phyloP scores from a whole-genome alignment of 2,329 filamentous ascomycete species.

The Epichloe glyceriae region DNA sequence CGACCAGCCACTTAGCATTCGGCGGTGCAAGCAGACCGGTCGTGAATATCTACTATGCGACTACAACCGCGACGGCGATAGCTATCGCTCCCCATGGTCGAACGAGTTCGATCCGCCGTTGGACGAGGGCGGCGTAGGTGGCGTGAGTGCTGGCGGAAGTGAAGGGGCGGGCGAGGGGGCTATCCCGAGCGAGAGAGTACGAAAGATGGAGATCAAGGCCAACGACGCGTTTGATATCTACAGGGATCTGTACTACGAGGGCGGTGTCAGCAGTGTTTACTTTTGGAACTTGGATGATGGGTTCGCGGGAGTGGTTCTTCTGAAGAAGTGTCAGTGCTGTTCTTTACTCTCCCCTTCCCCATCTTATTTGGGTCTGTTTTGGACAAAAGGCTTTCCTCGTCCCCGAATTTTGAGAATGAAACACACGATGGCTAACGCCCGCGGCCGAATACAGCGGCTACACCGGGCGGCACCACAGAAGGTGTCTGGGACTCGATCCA shows the following conservation, averaged over 20 bases:
- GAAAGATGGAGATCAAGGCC: constrained; percentile 85
- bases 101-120: constrained; percentile 95
- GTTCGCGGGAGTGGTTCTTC: constrained; percentile 85
- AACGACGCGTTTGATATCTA: constrained; percentile 98
- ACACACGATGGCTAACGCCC: not conserved
- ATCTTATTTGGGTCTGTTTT: not conserved
- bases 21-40: constrained; percentile 75
- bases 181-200: constrained; percentile 76
- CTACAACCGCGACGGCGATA: constrained; percentile 98
- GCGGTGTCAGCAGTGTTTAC: constrained; percentile 90
- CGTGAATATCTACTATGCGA: constrained; percentile 97
- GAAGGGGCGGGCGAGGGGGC: constrained; percentile 63
- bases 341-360: not conserved
- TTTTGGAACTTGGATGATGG: constrained; percentile 98
- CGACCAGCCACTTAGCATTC: constrained; percentile 82
- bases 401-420: not conserved
- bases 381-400: not conserved
- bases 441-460: constrained; percentile 39
- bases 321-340: constrained; percentile 70
- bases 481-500: constrained; percentile 98
- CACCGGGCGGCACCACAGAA: constrained; percentile 50
- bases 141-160: constrained; percentile 38
- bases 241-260: constrained; percentile 92
- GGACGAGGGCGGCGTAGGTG: constrained; percentile 45
- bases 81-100: constrained; percentile 96